Evolutionary conservation across 208 protist species (phyloP).

Genomic region (Herpetomonas tarakana): DNA sequence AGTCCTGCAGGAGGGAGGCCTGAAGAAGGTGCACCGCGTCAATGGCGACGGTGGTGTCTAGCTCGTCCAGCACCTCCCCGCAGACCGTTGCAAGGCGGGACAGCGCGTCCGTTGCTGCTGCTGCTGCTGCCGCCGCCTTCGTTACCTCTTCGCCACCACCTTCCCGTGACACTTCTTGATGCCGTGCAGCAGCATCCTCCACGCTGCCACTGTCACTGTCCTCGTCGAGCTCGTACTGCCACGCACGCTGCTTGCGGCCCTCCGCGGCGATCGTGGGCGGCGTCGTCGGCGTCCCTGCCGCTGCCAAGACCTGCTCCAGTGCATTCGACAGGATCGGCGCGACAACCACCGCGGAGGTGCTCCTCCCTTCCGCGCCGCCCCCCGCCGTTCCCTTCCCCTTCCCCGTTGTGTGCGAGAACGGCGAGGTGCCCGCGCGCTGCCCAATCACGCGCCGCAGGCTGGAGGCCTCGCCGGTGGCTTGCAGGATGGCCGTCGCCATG

Average conservation of each 20-base stretch:
- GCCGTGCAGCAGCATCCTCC: neutral
- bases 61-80: neutral
- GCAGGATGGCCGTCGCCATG: constrained; percentile 41
- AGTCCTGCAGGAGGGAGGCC: constrained; percentile 8
- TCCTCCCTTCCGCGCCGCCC: neutral
- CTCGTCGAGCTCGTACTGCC: constrained; percentile 61
- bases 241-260: constrained; percentile 12
- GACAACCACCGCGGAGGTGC: neutral
- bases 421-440: neutral
- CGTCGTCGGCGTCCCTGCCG: neutral
- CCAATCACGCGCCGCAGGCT: constrained; percentile 44
- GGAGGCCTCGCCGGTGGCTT: constrained; percentile 36
- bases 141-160: neutral
- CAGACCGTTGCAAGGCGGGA: neutral
- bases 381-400: neutral
- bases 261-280: neutral
- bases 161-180: neutral
- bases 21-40: neutral
- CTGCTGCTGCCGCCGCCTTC: neutral
- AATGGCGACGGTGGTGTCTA: neutral
- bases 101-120: neutral
- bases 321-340: neutral
- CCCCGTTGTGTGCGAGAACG: neutral
- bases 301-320: neutral
- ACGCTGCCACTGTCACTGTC: constrained; percentile 14